Evolutionary conservation across 768 basidiomycete species (phyloP).

Genomic region (Boletus reticulatus): DNA sequence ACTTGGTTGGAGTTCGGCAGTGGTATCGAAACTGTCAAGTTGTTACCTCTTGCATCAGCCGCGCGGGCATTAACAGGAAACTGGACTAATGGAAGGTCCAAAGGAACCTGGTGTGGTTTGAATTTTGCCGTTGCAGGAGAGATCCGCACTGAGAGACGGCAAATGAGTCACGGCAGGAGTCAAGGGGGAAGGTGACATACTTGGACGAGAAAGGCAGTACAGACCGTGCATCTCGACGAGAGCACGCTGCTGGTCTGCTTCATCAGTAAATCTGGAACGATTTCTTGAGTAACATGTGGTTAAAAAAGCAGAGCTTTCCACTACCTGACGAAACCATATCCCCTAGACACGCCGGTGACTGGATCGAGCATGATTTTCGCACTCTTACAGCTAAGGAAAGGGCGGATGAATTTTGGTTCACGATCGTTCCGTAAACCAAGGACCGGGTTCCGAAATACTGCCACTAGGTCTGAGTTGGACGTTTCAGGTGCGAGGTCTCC

Average conservation of each 20-base stretch:
- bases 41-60: conserved; percentile 34
- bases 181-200: conserved; percentile 43
- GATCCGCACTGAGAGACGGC: conserved; percentile 68
- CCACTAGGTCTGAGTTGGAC: conserved; percentile 93
- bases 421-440: conserved; percentile 82
- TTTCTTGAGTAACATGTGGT: conserved; percentile 4
- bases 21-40: conserved; percentile 50
- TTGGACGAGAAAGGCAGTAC: conserved; percentile 85
- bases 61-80: conserved; percentile 32
- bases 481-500: conserved; percentile 92
- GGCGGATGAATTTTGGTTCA: conserved; percentile 84
- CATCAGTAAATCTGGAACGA: conserved; percentile 73
- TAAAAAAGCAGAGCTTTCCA: conserved; percentile 10
- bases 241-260: conserved; percentile 85
- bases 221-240: conserved; percentile 90
- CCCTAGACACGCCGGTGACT: conserved; percentile 81
- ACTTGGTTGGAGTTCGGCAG: conserved; percentile 43
- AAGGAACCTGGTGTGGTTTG: conserved; percentile 55
- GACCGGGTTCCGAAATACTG: conserved; percentile 87
- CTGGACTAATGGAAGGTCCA: conserved; percentile 47
- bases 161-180: conserved; percentile 13
- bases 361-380: conserved; percentile 96
- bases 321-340: conserved; percentile 92
- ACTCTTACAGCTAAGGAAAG: conserved; percentile 90
- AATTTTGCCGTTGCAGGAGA: conserved; percentile 88